Evolutionary conservation across 768 basidiomycete genomes (phyloP).

Genomic region (Gloeopeniophorella convolvens): DNA sequence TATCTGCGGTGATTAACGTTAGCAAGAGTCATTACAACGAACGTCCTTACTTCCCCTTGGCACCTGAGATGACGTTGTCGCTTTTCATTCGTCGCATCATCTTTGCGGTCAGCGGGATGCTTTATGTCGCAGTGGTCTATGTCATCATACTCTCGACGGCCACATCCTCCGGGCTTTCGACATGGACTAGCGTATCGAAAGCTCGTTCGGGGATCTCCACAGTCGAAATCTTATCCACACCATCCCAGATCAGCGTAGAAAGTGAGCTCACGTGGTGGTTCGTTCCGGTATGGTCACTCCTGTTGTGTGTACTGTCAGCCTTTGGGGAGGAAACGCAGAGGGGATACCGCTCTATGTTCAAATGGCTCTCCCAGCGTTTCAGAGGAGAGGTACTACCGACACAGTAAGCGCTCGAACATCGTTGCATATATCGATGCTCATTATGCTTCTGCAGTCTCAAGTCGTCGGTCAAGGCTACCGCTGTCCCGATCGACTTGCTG

Average conservation of each 20-base stretch:
- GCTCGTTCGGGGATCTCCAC: constrained; percentile 9
- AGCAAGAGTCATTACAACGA: constrained; percentile 13
- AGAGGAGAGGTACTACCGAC: constrained; percentile 5
- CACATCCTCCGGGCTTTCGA: constrained; percentile 10
- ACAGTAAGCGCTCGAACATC: constrained; percentile 12
- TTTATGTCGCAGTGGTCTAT: constrained; percentile 13
- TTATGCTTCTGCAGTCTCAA: background rate
- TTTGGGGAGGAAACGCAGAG: constrained; percentile 15
- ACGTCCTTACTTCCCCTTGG: constrained; percentile 3
- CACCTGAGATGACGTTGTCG: constrained; percentile 11
- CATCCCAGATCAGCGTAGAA: background rate
- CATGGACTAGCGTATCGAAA: constrained; percentile 15
- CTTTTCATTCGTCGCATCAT: constrained; percentile 14
- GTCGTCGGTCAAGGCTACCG: constrained; percentile 1
- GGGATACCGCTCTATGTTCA: constrained; percentile 4
- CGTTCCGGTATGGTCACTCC: constrained; percentile 18
- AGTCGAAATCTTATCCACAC: constrained; percentile 4
- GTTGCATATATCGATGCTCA: background rate
- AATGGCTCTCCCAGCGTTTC: constrained; percentile 4
- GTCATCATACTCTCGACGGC: constrained; percentile 5
- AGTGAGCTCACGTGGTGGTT: constrained; percentile 21
- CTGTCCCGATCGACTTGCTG: constrained; percentile 14
- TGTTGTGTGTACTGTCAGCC: constrained; percentile 11
- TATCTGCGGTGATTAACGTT: constrained; percentile 14
- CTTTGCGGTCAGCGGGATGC: constrained; percentile 12